A percentile compares a stretch with the other conserved stretches of the same genome.
Evolutionary conservation across 805 yeast species (phyloP).

Genomic region (Yamadazyma scolyti): DNA sequence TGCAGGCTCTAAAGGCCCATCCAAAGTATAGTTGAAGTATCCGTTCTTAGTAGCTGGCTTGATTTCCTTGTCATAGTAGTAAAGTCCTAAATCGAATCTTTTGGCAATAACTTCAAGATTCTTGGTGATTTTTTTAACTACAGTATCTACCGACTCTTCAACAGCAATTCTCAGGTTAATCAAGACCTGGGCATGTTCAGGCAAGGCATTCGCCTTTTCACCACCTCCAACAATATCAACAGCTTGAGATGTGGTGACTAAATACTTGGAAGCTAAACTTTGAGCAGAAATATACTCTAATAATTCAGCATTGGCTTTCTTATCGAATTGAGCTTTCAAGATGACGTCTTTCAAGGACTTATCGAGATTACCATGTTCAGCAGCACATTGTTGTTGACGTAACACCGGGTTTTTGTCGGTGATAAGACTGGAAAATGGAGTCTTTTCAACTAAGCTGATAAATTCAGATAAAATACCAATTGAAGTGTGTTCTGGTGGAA

Average conservation of each 20-base stretch:
- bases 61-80: constrained; percentile 15
- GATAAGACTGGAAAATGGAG: constrained; percentile 48
- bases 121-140: constrained; percentile 16
- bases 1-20: constrained; percentile 36
- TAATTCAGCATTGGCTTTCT: constrained; percentile 11
- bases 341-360: constrained; percentile 23
- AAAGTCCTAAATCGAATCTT: constrained; percentile 22
- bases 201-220: constrained; percentile 38
- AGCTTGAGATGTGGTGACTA: constrained; percentile 32
- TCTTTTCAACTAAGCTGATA: constrained; percentile 51
- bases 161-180: constrained; percentile 35
- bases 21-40: constrained; percentile 13
- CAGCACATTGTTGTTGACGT: constrained; percentile 57
- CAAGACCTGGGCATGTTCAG: constrained; percentile 25
- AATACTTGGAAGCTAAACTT: constrained; percentile 20
- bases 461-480: constrained; percentile 71
- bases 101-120: constrained; percentile 24
- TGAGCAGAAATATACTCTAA: constrained; percentile 11
- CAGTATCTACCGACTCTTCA: constrained; percentile 22
- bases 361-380: constrained; percentile 40
- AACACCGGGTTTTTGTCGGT: constrained; percentile 58
- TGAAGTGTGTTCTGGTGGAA: constrained; percentile 79
- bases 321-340: constrained; percentile 33
- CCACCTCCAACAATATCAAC: constrained; percentile 33
- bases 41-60: constrained; percentile 16